Evolutionary conservation across 805 yeast species (phyloP).

Genomic region (Helenozyma baotianmanensis): DNA sequence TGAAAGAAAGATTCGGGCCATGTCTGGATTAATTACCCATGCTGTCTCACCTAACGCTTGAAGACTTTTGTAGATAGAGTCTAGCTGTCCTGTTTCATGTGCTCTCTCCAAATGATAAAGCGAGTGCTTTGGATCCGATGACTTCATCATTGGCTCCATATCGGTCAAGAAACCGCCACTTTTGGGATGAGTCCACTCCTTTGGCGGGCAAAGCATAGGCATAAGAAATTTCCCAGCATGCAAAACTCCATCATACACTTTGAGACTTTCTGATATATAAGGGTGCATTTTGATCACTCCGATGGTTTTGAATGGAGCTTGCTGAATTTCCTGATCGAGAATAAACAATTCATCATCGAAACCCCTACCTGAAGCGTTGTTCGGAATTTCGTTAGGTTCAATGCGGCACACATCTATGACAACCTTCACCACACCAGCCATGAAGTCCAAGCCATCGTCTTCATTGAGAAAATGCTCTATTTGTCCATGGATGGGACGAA

Average conservation of each 20-base stretch:
- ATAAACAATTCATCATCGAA: too few species aligned
- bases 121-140: constrained; percentile 14
- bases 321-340: too few species aligned
- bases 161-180: constrained; percentile 33
- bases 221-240: constrained; percentile 12
- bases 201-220: constrained; percentile 39
- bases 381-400: too few species aligned
- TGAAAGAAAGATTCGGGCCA: constrained; percentile 19
- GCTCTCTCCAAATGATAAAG: constrained; percentile 22
- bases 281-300: constrained; percentile 12
- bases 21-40: constrained; percentile 33
- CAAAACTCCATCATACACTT: constrained; percentile 7
- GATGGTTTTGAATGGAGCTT: constrained; percentile 1
- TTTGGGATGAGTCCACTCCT: constrained; percentile 28
- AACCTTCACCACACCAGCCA: constrained; percentile 5
- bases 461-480: constrained; percentile 12
- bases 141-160: constrained; percentile 20
- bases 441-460: constrained; percentile 14
- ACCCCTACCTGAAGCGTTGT: too few species aligned
- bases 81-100: constrained; percentile 28
- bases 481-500: too few species aligned
- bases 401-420: constrained; percentile 1
- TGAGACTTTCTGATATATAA: constrained; percentile 6
- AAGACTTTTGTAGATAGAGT: constrained; percentile 25
- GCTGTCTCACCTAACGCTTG: constrained; percentile 25